Evolutionary conservation across 2,329 filamentous ascomycete genomes (phyloP).

Genomic region (Hirsutella minnesotensis): DNA sequence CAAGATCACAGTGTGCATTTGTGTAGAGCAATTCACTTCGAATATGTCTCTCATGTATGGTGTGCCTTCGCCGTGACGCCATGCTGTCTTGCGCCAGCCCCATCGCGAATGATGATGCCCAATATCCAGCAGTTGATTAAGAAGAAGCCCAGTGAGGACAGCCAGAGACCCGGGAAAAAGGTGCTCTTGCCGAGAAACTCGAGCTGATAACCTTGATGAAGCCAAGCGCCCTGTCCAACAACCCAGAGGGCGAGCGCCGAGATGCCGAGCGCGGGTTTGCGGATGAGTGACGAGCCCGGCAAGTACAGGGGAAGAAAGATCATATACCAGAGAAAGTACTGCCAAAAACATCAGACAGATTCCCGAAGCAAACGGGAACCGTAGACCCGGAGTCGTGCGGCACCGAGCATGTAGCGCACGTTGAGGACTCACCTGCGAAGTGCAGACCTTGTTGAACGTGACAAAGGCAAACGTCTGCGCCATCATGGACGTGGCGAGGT

Average conservation of each 20-base stretch:
- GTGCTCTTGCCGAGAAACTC: slow-evolving; percentile 74
- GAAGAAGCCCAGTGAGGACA: slow-evolving; percentile 68
- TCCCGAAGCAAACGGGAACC: background rate
- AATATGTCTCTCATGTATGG: too few species aligned
- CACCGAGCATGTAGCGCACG: background rate
- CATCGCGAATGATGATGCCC: slow-evolving; percentile 65
- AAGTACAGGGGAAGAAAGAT: slow-evolving; percentile 88
- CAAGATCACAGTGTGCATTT: too few species aligned
- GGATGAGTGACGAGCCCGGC: slow-evolving; percentile 62
- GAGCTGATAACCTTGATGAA: slow-evolving; percentile 62
- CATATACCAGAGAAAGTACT: slow-evolving; percentile 99
- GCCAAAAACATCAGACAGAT: background rate
- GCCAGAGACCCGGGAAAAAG: slow-evolving; percentile 77
- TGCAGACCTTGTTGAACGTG: slow-evolving; percentile 97
- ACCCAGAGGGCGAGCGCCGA: slow-evolving; percentile 63
- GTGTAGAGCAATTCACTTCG: too few species aligned
- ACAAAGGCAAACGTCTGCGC: slow-evolving; percentile 97
- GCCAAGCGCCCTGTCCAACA: slow-evolving; percentile 60
- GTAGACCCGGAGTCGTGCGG: background rate
- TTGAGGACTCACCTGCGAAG: slow-evolving; percentile 64
- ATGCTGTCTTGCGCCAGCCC: slow-evolving; percentile 10
- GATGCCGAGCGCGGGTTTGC: slow-evolving; percentile 47
- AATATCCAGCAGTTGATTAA: slow-evolving; percentile 78
- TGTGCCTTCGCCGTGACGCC: slow-evolving; percentile 10
- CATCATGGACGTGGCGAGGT: slow-evolving; percentile 75